Evolutionary conservation across 2,329 filamentous ascomycete species (phyloP).

Genomic region (Exophiala dermatitidis): DNA sequence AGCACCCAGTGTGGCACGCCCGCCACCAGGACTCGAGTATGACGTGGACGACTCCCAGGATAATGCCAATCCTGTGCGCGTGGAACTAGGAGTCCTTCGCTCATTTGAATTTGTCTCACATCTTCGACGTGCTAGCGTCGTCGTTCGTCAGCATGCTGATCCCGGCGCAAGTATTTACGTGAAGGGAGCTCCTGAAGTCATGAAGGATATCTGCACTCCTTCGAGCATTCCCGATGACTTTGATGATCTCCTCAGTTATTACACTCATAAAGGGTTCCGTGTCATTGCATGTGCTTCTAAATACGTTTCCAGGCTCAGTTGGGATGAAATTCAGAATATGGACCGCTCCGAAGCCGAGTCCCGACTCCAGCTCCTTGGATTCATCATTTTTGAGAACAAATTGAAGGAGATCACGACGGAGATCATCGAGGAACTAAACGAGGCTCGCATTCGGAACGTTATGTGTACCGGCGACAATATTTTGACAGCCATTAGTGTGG

Average conservation of each 20-base stretch:
- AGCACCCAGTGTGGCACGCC: slow-evolving; percentile 74
- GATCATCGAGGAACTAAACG: slow-evolving; percentile 72
- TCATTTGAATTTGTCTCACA: slow-evolving; percentile 94
- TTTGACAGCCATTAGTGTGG: slow-evolving; percentile 90
- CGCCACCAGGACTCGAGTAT: slow-evolving; percentile 58
- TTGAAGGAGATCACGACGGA: slow-evolving; percentile 77
- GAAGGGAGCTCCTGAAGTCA: slow-evolving; percentile 93
- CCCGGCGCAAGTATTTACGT: slow-evolving; percentile 83
- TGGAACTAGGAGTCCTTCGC: slow-evolving; percentile 85
- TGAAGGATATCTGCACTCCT: slow-evolving; percentile 82
- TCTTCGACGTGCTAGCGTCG: slow-evolving; percentile 81
- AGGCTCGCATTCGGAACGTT: slow-evolving; percentile 77
- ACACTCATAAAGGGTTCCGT: slow-evolving; percentile 92
- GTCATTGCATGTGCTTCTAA: slow-evolving; percentile 94
- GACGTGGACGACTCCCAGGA: slow-evolving; percentile 44
- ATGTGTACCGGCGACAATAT: slow-evolving; percentile 99
- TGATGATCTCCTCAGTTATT: slow-evolving; percentile 78
- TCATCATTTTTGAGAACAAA: slow-evolving; percentile 99
- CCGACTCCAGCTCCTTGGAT: slow-evolving; percentile 79
- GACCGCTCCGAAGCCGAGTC: slow-evolving; percentile 76
- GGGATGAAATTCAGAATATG: slow-evolving; percentile 94
- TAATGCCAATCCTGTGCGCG: slow-evolving; percentile 34
- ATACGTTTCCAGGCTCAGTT: slow-evolving; percentile 77
- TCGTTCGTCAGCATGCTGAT: slow-evolving; percentile 81
- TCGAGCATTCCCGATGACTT: slow-evolving; percentile 82